phyloP scores from a whole-genome alignment of 1,284 basidiomycete species.

The Boletus sp. region DNA sequence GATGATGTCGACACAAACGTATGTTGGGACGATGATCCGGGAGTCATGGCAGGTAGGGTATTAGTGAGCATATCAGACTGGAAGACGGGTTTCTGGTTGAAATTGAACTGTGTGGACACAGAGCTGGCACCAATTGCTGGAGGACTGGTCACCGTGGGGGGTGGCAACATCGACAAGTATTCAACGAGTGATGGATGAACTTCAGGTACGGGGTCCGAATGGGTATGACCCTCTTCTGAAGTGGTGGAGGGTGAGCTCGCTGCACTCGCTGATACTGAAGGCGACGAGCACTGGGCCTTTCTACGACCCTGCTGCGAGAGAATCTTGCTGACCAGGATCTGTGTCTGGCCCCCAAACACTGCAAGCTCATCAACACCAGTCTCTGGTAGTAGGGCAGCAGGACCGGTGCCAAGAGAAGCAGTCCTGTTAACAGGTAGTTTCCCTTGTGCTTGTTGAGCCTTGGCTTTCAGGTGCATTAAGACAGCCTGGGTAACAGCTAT shows the following conservation, averaged over 20 bases:
- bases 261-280: slow-evolving; percentile 21
- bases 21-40: slow-evolving; percentile 12
- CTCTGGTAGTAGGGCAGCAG: slow-evolving; percentile 35
- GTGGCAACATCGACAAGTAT: slow-evolving; percentile 40
- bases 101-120: slow-evolving; percentile 14
- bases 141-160: slow-evolving; percentile 23
- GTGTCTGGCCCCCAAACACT: slow-evolving; percentile 61
- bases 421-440: slow-evolving; percentile 39
- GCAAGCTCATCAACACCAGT: slow-evolving; percentile 61
- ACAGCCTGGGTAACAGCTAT: slow-evolving; percentile 38
- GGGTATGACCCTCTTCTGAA: slow-evolving; percentile 27
- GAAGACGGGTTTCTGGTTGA: slow-evolving; percentile 15
- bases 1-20: slow-evolving; percentile 8
- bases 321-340: slow-evolving; percentile 51
- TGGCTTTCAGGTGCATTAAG: slow-evolving; percentile 44
- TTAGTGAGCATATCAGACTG: slow-evolving; percentile 8
- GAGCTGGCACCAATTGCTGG: neutral
- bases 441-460: slow-evolving; percentile 43
- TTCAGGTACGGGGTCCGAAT: slow-evolving; percentile 38
- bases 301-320: slow-evolving; percentile 35
- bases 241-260: slow-evolving; percentile 23
- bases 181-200: slow-evolving; percentile 56
- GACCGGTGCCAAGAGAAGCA: slow-evolving; percentile 17
- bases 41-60: slow-evolving; percentile 7
- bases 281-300: slow-evolving; percentile 15